Base-by-base conservation (phyloP, 1,284 basidiomycete genomes). In the Pulchroboletus neoregius region DNA sequence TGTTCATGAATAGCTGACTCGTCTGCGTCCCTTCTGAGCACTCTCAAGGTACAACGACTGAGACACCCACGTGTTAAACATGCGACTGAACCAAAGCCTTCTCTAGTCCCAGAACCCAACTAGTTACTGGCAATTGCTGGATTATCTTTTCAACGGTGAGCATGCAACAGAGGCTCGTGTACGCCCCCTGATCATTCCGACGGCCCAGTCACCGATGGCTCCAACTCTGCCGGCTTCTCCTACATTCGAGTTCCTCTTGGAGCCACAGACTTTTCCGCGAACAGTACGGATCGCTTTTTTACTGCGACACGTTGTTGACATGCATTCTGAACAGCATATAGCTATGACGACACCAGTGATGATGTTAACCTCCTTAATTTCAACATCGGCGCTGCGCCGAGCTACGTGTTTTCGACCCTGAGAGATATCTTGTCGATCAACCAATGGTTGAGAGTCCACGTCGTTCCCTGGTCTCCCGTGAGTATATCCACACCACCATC, bases 211-310 rank as follows among this genome's bases (percentile, higher is more conserved):
- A 71, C 71, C 8, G 74, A 79, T 54, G 69, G 68, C 6, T 63
- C 68, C 27, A 57, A 71, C 40, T 68, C 69, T 18, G 75, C 76
- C 4, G 77, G 77, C 2, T 61, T 79, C 23, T 70, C 72, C 8
- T 75, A 74, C 54, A 58, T 79, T 35, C 71, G 78, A n/a, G 68
- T 78, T n/a, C 71, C 75, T 0, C 66, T 79, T 13, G 78, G 77
- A 30, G 74, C 77, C 6, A 66, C 72, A 16, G 76, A 79, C 59
- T 77, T 79, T 55, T 73, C 72, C 12, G 43, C 65, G 2, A 57
- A 44, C 0, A 40, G 70, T 70, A 49, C 30, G 57, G 40, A 15
- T 20, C 16, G 13, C n/a, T 30, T 20, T 27, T 43, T 37, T 20
- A 15, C 26, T 10, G n/a, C 10, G 13, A 10, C 34, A 43, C 22